Evolutionary conservation across 78 protist species (phyloP).

Genomic region (Dictyostelium firmibasis): DNA sequence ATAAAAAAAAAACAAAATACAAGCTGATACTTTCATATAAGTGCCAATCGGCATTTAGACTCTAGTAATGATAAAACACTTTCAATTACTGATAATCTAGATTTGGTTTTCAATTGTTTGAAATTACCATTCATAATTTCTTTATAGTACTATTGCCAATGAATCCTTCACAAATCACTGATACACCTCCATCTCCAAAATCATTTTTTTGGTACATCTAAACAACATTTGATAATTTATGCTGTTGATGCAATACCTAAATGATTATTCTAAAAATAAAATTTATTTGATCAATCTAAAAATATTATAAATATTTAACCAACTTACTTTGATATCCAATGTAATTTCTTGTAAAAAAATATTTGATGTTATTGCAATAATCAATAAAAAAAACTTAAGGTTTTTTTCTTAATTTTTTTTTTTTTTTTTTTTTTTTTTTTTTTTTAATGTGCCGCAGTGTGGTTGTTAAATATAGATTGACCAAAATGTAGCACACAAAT

Average conservation of each 20-base stretch:
- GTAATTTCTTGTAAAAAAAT: conserved; percentile 63
- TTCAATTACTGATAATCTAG: conserved; percentile 66
- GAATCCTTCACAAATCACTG: conserved; percentile 68
- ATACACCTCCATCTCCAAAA: conserved; percentile 84
- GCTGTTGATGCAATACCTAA: conserved; percentile 64
- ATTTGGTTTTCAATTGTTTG: conserved; percentile 67
- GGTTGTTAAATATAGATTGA: too few relatives aligned
- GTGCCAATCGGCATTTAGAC: conserved; percentile 35
- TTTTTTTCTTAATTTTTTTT: too few relatives aligned
- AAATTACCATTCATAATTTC: conserved; percentile 79
- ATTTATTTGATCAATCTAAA: too few relatives aligned
- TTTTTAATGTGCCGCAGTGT: too few relatives aligned
- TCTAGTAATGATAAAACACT: conserved; percentile 48
- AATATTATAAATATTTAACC: too few relatives aligned
- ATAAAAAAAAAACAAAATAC: not conserved
- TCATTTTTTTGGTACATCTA: conserved; percentile 80
- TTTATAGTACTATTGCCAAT: conserved; percentile 36
- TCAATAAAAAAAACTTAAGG: too few relatives aligned
- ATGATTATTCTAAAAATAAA: conserved; percentile 46
- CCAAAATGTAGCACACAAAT: too few relatives aligned
- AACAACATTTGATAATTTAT: conserved; percentile 55
- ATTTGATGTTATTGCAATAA: conserved; percentile 57
- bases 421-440: too few relatives aligned
- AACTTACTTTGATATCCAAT: conserved; percentile 42
- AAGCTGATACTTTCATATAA: conserved; percentile 40